Base-by-base conservation (phyloP, 176 grass and related monocot species). In the Zea mays region DNA sequence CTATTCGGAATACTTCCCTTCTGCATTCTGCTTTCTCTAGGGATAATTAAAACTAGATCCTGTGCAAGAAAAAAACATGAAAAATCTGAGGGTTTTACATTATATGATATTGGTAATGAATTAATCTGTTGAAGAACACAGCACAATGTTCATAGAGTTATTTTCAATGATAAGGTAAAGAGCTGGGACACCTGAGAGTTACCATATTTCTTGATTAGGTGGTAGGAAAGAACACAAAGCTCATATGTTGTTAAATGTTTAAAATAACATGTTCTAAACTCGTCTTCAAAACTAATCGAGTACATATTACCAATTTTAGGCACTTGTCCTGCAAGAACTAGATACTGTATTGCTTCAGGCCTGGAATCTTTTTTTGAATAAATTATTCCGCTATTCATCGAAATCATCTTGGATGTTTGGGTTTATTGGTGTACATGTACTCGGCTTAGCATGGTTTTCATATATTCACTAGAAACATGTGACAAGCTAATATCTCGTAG, bases 201-300 rank as follows among this genome's bases (percentile, higher is more conserved):
- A 57, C 60, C 48, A 17, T 17, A 20, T 55, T 68, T 47, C 42
- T 78, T 10, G n/a, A 87, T 76, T 79, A 51, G 27, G 51, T 72
- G 49, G 41, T 44, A 35, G 35, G 20, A 59, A 16, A 68, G 5
- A 49, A 35, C 9, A 67, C 33, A 80, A 49, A 10, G 35, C 27
- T 11, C 1, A 19, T 37, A 5, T 38, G 2, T 19, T 76, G 4
- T 52, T 20, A 56, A 10, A 57, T 59, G n/a, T 58, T 58, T 39
- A 57, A 19, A 19, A 45, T 34, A 13, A 3, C 12, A 34, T 8
- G 1, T 72, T 10, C 36, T 54, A 72, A 52, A n/a, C 52, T n/a
- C 16, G 17, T 55, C 6, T 55, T n/a, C 52, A 55, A 75, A 3
- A 4, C 7, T 5, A 62, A 48, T 40, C 14, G 65, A 41, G 6